Evolutionary conservation across 208 protist species (phyloP), one percentile per base, ranked within the genome.

Genomic region (Leptomonas seymouri): DNA sequence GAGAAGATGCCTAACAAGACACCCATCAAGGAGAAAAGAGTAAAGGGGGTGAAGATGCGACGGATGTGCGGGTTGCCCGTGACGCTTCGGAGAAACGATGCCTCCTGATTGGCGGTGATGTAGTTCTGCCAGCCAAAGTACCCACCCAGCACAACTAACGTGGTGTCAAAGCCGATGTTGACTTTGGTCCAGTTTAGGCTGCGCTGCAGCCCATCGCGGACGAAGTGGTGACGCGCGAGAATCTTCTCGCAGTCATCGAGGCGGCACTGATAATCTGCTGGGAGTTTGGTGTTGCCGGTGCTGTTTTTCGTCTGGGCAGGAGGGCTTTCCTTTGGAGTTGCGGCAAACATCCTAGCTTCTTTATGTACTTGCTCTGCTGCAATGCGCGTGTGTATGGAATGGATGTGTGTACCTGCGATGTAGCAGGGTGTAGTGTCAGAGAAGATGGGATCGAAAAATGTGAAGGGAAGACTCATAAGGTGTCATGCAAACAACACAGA

Each of bases 31-130:
- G 79, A 74, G 62, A 84, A 71, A 55, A 80, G 66, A 6, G 79
- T 68, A 23, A 84, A 73, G 0, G 79, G 79, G 8, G 74, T 84
- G 56, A 79, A 77, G 30, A 71, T 55, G 49, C 79, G 79, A 27
- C 57, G 73, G 44, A 84, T 55, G 62, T 76, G 56, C 8, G 74
- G 65, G 49, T 78, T 84, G 48, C 62, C 65, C 1, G 79, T 80
- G 39, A 84, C 9, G 64, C 27, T 36, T 21, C 62, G 67, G 7
- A 76, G 55, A 41, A 79, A 72, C 4, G 79, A 84, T 9, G 67
- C 45, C 72, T 80, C 64, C 25, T 75, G 63, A 6, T 77, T 65
- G 21, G 74, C 79, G 14, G 72, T 59, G 39, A 30, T 41, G 54
- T 44, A 69, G 54, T 58, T 48, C 54, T 41, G 41, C 53, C 50